Base-by-base conservation (phyloP, 2,329 filamentous ascomycete species). In the Trichoderma sp. region DNA sequence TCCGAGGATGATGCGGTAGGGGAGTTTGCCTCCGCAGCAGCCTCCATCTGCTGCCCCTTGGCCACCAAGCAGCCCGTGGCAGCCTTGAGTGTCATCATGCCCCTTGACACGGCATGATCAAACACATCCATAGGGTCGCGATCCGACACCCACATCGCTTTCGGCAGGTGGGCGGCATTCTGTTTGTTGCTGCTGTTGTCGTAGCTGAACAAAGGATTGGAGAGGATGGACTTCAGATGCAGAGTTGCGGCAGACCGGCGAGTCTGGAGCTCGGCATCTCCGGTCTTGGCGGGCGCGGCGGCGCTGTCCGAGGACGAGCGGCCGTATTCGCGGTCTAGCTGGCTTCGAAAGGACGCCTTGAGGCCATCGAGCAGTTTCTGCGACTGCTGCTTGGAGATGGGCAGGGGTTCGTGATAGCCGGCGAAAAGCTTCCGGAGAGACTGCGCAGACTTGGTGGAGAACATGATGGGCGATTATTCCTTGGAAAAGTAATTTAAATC, bases 261-360 rank as follows among this genome's bases (percentile, higher is more conserved):
- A 80, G 73, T 58, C 36, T 73, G 74, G 23, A 73, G 66, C 28
- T 64, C 72, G 13, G 73, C 34, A 32, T 77, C 76, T 39, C 71
- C 55, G 73, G 36, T 64, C 74, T 76, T 58, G 76, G 65, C 43
- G 32, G 64, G 68, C n/a, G 64, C 73, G 11, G 71, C 72, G 39
- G 59, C 74, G 47, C 74, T 73, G 9, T 82, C 77, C 17, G 67
- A 66, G 43, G 79, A 74, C 34, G 81, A 76, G 76, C 80, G 84
- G 72, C 87, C 87, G 75, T 90, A 86, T 76, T 90, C 87, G 57
- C 80, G 82, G 75, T 89, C 87, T n/a, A 90, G 85, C 34, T 88
- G 85, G 69, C 83, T 83, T 66, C 88, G 84, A 76, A 90, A 90
- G 3, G 87, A 89, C 6, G 82, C 79, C 65, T 88, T 90, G 66